Percentiles rank a stretch among this genome's conserved stretches.
Evolutionary conservation across 169 alveolate genomes (phyloP).

Genomic region (Eimeria praecox): DNA sequence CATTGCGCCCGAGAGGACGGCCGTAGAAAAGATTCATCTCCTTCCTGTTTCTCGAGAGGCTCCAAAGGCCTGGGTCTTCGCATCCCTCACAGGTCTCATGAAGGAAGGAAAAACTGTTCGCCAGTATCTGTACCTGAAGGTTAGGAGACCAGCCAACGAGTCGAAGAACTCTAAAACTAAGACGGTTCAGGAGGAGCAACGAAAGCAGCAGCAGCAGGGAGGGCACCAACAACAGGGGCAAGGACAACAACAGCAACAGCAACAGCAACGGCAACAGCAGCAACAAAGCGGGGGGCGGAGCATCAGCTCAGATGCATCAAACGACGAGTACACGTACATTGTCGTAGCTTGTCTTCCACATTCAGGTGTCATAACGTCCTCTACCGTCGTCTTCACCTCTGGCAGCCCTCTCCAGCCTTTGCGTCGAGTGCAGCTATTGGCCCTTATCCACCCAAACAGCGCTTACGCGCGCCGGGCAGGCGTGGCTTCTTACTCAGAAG

Average conservation of each 20-base stretch:
- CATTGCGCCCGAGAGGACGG: constrained; percentile 44
- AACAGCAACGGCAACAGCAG: neutral
- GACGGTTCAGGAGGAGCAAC: neutral
- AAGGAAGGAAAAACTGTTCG: constrained; percentile 55
- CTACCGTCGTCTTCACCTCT: constrained; percentile 61
- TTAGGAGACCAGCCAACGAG: constrained; percentile 57
- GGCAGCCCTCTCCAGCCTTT: constrained; percentile 77
- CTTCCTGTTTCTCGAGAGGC: constrained; percentile 66
- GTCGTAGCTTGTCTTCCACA: constrained; percentile 78
- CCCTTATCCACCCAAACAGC: constrained; percentile 81
- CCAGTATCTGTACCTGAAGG: constrained; percentile 63
- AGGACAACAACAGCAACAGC: neutral
- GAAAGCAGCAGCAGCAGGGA: neutral
- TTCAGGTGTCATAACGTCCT: constrained; percentile 53
- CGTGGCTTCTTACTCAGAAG: constrained; percentile 69
- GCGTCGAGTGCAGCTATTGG: constrained; percentile 81
- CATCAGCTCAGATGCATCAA: neutral
- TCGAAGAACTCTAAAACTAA: neutral
- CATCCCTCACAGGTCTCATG: constrained; percentile 67
- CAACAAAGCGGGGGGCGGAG: neutral
- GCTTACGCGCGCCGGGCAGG: constrained; percentile 79
- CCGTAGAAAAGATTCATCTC: constrained; percentile 67
- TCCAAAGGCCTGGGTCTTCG: constrained; percentile 52
- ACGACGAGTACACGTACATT: constrained; percentile 64
- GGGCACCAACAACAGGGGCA: neutral